Evolutionary conservation across 495 filamentous ascomycete species (phyloP).

Genomic region (Peziza echinospora): DNA sequence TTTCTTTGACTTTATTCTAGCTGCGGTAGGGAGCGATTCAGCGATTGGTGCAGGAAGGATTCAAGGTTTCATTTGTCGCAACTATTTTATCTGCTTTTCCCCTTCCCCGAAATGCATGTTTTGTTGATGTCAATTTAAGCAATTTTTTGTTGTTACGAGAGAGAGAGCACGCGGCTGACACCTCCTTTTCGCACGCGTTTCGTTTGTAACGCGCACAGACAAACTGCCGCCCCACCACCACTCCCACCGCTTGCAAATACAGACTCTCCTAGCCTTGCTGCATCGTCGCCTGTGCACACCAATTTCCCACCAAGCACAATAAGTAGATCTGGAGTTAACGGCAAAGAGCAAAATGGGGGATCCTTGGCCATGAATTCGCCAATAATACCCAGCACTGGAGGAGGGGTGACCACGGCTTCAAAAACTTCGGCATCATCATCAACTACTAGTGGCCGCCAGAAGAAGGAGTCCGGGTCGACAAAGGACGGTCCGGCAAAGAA

Average conservation of each 20-base stretch:
- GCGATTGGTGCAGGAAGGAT: no score
- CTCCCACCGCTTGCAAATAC: no score
- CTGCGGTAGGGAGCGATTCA: no score
- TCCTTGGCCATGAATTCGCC: background rate
- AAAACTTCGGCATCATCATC: background rate
- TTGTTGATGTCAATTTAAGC: background rate
- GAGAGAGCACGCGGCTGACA: background rate
- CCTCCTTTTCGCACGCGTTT: background rate
- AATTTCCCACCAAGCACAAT: background rate
- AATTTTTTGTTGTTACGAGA: background rate
- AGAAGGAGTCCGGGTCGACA: background rate
- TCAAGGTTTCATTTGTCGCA: no score
- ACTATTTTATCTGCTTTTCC: background rate
- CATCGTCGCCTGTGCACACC: background rate
- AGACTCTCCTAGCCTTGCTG: background rate
- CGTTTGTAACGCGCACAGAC: background rate
- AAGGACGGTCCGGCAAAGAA: background rate
- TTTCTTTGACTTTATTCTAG: no score
- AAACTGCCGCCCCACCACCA: background rate
- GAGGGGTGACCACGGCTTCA: no score
- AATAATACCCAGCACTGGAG: background rate
- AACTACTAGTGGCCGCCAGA: background rate
- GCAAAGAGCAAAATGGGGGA: background rate
- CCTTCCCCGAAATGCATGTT: background rate
- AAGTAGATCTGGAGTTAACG: background rate